Conservation (phyloP, 306 rosid species). For the Crotalaria pallida region DNA sequence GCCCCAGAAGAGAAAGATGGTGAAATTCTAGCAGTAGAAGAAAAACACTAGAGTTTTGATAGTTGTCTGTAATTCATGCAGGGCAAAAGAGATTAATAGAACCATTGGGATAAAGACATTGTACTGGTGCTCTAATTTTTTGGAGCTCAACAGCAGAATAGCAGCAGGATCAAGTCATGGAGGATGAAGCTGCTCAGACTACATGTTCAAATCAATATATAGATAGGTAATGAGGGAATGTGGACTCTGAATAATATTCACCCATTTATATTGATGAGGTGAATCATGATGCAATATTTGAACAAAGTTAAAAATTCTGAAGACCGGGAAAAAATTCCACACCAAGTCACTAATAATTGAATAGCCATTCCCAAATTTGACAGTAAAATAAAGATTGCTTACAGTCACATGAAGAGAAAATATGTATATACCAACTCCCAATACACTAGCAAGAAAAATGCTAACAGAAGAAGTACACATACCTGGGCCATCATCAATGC, state of each 20-base stretch:
- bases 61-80: neutral
- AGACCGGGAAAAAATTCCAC: neutral
- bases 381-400: neutral
- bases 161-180: neutral
- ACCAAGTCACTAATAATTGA: neutral
- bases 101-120: neutral
- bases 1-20: too few relatives aligned
- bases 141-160: neutral
- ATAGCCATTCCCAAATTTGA: neutral
- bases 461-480: neutral
- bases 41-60: too few relatives aligned
- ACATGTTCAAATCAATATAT: too few relatives aligned
- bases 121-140: neutral
- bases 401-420: neutral
- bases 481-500: constrained; percentile 99
- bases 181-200: neutral
- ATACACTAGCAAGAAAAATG: neutral
- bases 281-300: too few relatives aligned
- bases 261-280: too few relatives aligned
- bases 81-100: neutral
- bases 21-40: too few relatives aligned
- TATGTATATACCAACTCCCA: neutral
- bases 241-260: too few relatives aligned
- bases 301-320: neutral
- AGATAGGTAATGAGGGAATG: too few relatives aligned